phyloP scores from a whole-genome alignment of 257 asterid genomes.

The Solanum appendiculatum region DNA sequence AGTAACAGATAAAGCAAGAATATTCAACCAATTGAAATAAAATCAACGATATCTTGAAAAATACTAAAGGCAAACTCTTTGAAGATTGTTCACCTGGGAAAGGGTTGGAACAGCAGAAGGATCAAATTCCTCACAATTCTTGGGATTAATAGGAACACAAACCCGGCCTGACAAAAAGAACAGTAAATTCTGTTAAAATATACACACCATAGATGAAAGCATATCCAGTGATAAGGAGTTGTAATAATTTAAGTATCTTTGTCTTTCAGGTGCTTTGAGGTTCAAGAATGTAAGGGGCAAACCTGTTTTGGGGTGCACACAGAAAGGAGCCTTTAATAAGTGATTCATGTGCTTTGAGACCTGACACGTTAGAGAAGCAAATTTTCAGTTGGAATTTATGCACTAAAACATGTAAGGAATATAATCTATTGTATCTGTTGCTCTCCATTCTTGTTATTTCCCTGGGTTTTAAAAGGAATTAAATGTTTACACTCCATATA shows the following conservation, averaged over 20 bases:
- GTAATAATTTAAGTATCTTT: background rate
- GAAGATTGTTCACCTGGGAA: conserved; percentile 33
- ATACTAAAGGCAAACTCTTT: background rate
- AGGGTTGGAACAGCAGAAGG: conserved; percentile 82
- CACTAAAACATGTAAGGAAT: background rate
- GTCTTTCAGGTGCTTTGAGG: background rate
- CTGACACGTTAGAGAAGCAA: conserved; percentile 23
- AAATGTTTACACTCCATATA: background rate
- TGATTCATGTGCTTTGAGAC: conserved; percentile 89
- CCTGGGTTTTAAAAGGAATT: background rate
- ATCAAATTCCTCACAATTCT: conserved; percentile 73
- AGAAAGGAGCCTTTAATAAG: conserved; percentile 89
- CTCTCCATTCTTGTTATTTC: background rate
- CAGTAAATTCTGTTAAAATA: background rate
- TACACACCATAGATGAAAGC: background rate
- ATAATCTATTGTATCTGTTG: background rate
- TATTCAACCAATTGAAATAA: background rate
- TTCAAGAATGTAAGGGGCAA: background rate
- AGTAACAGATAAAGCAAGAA: background rate
- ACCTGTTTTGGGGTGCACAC: conserved; percentile 94
- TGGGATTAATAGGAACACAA: conserved; percentile 89
- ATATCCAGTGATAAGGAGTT: background rate
- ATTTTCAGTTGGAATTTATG: background rate
- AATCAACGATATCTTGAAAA: background rate
- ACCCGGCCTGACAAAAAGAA: conserved; percentile 50